Conservation (phyloP, 768 basidiomycete genomes). For the Podaxis carcinomalis region DNA sequence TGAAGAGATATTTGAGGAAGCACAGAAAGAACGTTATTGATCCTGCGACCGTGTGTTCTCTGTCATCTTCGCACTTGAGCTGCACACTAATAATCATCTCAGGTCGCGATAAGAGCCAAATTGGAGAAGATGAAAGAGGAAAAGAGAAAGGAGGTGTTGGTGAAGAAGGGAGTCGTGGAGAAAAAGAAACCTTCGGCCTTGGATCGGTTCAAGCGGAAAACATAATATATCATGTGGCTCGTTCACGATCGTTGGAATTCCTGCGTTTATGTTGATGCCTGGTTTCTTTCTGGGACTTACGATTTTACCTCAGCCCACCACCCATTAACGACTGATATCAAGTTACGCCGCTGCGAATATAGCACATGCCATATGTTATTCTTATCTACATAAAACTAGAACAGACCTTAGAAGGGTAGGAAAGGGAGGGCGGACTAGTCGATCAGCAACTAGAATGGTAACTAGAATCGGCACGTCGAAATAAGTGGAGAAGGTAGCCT, state of each 20-base stretch:
- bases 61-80: not conserved
- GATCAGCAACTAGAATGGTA: too few species aligned
- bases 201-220: slow-evolving; percentile 34
- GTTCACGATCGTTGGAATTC: too few species aligned
- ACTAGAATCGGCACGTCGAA: too few species aligned
- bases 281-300: too few species aligned
- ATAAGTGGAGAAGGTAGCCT: too few species aligned
- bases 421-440: not conserved
- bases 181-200: slow-evolving; percentile 32
- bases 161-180: slow-evolving; percentile 20
- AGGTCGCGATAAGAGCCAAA: slow-evolving; percentile 66
- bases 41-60: slow-evolving; percentile 53
- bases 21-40: slow-evolving; percentile 95
- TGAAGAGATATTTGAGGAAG: slow-evolving; percentile 85
- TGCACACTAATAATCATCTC: not conserved
- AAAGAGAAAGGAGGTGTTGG: slow-evolving; percentile 29
- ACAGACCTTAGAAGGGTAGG: not conserved
- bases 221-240: not conserved
- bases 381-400: not conserved
- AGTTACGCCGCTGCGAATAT: not conserved
- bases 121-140: slow-evolving; percentile 55
- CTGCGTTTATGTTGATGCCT: too few species aligned
- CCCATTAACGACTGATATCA: too few species aligned
- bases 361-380: not conserved
- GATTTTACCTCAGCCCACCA: too few species aligned